Evolutionary conservation across 2,329 filamentous ascomycete genomes (phyloP).

Genomic region (Calonectria pseudoturangicola): DNA sequence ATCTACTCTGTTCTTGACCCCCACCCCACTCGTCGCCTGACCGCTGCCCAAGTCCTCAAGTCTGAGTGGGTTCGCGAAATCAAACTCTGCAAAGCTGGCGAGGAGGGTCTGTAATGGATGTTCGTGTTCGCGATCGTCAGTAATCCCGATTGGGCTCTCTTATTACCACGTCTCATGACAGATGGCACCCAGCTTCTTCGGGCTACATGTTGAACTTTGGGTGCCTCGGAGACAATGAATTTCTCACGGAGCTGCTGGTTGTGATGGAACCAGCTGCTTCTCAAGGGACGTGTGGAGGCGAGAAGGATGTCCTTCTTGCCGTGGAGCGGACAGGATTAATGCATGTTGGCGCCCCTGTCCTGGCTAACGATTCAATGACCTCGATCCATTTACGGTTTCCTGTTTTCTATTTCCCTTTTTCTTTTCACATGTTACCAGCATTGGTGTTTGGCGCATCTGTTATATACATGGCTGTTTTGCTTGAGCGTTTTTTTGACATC

Average conservation of each 20-base stretch:
- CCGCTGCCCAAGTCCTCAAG: slow-evolving; percentile 95
- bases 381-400: slow-evolving; percentile 41
- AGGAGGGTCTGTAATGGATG: slow-evolving; percentile 86
- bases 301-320: slow-evolving; percentile 36
- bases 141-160: background rate
- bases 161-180: slow-evolving; percentile 10
- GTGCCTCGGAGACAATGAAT: background rate
- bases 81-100: slow-evolving; percentile 95
- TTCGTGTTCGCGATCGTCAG: background rate
- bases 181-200: background rate
- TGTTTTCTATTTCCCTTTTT: slow-evolving; percentile 53
- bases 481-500: slow-evolving; percentile 40
- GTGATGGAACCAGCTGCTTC: slow-evolving; percentile 19
- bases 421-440: slow-evolving; percentile 53
- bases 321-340: slow-evolving; percentile 44
- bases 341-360: slow-evolving; percentile 40
- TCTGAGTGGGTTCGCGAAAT: slow-evolving; percentile 99
- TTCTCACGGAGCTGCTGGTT: slow-evolving; percentile 25
- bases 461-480: slow-evolving; percentile 46
- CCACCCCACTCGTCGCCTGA: slow-evolving; percentile 93
- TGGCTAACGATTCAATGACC: slow-evolving; percentile 53
- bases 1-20: slow-evolving; percentile 99
- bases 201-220: background rate
- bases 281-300: slow-evolving; percentile 36
- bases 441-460: slow-evolving; percentile 44